phyloP scores from a whole-genome alignment of 441 rosid genomes.

The Adansonia gregorii region DNA sequence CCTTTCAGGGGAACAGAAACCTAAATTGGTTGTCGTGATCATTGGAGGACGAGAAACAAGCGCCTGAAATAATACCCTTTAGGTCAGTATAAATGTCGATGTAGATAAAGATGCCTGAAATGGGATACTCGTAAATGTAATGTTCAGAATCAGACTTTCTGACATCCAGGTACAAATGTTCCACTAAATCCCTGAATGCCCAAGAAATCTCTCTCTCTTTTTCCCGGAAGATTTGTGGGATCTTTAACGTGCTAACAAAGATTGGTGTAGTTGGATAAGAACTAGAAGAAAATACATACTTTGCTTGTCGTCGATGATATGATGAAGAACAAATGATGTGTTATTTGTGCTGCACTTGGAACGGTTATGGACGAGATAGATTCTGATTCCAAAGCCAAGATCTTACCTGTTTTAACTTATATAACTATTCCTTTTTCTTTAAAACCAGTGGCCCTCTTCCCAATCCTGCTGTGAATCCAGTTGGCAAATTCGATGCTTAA shows the following conservation, averaged over 20 bases:
- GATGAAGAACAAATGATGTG: background rate
- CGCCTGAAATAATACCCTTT: background rate
- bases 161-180: background rate
- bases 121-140: background rate
- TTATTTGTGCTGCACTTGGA: background rate
- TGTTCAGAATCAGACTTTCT: background rate
- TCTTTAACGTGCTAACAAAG: background rate
- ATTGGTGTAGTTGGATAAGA: background rate
- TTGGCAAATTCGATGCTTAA: background rate
- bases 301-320: background rate
- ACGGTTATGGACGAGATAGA: background rate
- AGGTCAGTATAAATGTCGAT: background rate
- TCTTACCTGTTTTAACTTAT: background rate
- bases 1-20: too few relatives aligned
- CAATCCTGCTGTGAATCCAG: background rate
- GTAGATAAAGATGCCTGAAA: background rate
- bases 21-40: background rate
- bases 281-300: background rate
- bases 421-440: background rate
- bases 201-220: background rate
- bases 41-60: background rate
- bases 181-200: background rate
- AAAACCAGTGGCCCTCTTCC: background rate
- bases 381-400: background rate
- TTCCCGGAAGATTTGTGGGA: background rate